Evolutionary conservation across 306 rosid genomes (phyloP).

Genomic region (Potentilla sterilis): DNA sequence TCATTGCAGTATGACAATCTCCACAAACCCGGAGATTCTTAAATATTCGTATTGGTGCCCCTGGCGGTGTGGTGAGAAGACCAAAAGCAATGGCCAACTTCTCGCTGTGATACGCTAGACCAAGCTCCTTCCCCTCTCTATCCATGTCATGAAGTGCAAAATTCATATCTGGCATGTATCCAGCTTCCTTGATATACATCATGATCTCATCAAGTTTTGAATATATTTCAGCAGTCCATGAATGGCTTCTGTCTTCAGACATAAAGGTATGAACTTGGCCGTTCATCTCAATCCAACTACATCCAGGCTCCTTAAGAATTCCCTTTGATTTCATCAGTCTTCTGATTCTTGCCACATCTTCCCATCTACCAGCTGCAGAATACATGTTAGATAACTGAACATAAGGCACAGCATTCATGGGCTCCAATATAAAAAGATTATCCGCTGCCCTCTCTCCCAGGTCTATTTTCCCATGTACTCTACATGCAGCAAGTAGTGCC

Average conservation of each 20-base stretch:
- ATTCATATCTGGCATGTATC: slow-evolving; percentile 68
- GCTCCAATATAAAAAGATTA: slow-evolving; percentile 65
- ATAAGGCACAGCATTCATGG: slow-evolving; percentile 63
- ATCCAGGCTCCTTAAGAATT: slow-evolving; percentile 79
- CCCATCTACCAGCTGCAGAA: slow-evolving; percentile 70
- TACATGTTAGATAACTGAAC: slow-evolving; percentile 78
- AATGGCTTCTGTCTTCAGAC: slow-evolving; percentile 83
- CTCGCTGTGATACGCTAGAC: slow-evolving; percentile 77
- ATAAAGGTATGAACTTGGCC: slow-evolving; percentile 62
- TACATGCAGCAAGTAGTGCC: slow-evolving; percentile 85
- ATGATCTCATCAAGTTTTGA: slow-evolving; percentile 61
- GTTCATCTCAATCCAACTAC: slow-evolving; percentile 80
- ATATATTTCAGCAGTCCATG: slow-evolving; percentile 62
- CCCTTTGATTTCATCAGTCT: slow-evolving; percentile 75
- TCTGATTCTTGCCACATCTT: slow-evolving; percentile 63
- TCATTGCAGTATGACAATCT: slow-evolving; percentile 88
- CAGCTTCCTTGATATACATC: slow-evolving; percentile 61
- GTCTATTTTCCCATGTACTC: slow-evolving; percentile 71
- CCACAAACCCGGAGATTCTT: slow-evolving; percentile 93
- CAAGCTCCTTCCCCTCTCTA: slow-evolving; percentile 68
- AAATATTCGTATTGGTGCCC: slow-evolving; percentile 66
- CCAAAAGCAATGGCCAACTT: slow-evolving; percentile 83
- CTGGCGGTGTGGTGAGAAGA: slow-evolving; percentile 51
- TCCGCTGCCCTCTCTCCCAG: slow-evolving; percentile 74
- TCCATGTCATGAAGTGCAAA: slow-evolving; percentile 82